Evolutionary conservation across 805 yeast genomes (phyloP), one percentile per base, ranked within the genome.

Genomic region (Nematodospora valgi): DNA sequence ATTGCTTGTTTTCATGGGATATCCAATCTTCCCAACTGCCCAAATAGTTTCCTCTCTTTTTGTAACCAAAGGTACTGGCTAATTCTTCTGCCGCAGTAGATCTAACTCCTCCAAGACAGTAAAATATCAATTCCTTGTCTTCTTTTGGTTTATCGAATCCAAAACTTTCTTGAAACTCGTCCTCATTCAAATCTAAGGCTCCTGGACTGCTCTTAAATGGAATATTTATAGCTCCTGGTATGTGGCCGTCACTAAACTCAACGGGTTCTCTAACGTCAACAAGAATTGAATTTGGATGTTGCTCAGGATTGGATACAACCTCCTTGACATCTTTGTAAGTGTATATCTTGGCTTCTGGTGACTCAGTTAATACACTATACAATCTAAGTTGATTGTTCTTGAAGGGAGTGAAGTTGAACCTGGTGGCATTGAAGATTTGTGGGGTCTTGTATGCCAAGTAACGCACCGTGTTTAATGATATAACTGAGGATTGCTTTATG

Each of bases 201-300:
- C 96, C 95, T 0, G 98, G 98, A 9, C 89, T 76, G 4, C 93
- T 78, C 53, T 87, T 87, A 64, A 80, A 82, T 13, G 98, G 98
- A 39, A 91, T 74, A 54, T 93, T 93, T 38, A 89, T 60, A 5
- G 98, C 82, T 10, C 77, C 74, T 19, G 96, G 96, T 48, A 91
- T 83, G 54, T 75, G 79, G 27, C 96, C 96, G 31, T 67, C 77
- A 24, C 63, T 64, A 51, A 64, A 72, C 62, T 91, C 98, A 17
- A 68, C 72, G 5, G 97, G 96, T 66, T 91, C 98, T 56, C 98
- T 79, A 14, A 86, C 97, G 54, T 91, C 98, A 16, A 91, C 80
- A 24, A 91, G 61, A 27, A 86, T 69, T 23, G 72, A 61, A 11
- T 65, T 62, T 11, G 76, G 68, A 38, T 40, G 41, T 14, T 49